Evolutionary conservation across 108 stramenopile genomes (phyloP), one percentile per base, ranked within the genome.

Genomic region (Aurantiochytrium sp.): DNA sequence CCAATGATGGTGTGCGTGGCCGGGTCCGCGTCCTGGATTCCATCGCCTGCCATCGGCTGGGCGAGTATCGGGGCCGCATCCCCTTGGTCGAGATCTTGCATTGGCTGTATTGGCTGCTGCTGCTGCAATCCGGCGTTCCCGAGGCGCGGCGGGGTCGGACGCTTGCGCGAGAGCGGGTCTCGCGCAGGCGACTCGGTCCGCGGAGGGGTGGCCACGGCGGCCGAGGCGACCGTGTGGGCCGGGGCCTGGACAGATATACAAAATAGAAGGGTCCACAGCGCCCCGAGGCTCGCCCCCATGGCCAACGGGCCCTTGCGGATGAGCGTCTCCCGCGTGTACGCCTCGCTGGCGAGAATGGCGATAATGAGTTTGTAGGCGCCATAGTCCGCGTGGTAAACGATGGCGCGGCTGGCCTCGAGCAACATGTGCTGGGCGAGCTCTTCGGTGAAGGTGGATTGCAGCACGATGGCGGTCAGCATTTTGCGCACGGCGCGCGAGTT

Each of bases 401-500:
- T 24, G 1, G 73, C 73, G 32, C 42, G 45, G 42, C 42, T 48
- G 6, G 39, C 45, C 24, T 81, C 42, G 1, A 41, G 27, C 42
- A 81, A 24, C 73, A 81, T 41, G 45, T 81, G 73, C 3, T 48
- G 42, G 10, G 45, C 45, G 17, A 81, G 73, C 39, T 41, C 39
- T 12, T 81, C 73, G n/a, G 39, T 81, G 24, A 81, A 81, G 6
- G 45, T 48, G 45, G 73, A 24, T 12, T 48, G 45, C 17, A 81
- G 45, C 6, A 81, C 39, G 45, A 81, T 42, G n/a, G 73, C n/a
- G 12, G 73, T 81, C 1, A 81, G 45, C 39, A 81, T 41, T 81
- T 81, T 81, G 42, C 73, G 73, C 45, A 81, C 73, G 19, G 73
- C 73, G 17, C 73, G 39, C 27, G 73, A 81, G 30, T 81, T 81